Evolutionary conservation across 2,329 filamentous ascomycete species (phyloP).

Genomic region (Zalaria sp.): DNA sequence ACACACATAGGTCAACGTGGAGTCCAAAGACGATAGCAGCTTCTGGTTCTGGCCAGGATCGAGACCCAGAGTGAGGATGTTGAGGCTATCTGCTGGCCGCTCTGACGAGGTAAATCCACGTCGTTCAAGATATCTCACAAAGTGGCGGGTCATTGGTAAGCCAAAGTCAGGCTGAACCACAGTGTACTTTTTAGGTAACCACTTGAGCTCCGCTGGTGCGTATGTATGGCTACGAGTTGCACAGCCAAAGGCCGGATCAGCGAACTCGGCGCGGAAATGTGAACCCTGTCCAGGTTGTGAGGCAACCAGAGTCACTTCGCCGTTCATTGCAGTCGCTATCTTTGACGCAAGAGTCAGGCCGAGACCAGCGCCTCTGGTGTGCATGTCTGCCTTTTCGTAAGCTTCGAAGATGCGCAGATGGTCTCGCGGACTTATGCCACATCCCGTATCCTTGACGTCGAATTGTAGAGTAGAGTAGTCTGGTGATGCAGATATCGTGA

Average conservation of each 20-base stretch:
- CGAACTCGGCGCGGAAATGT: conserved; percentile 24
- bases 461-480: conserved; percentile 19
- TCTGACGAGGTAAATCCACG: conserved; percentile 6
- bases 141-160: conserved; percentile 5
- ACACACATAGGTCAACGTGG: conserved; percentile 15
- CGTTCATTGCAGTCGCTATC: conserved; percentile 26
- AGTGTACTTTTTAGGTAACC: conserved; percentile 2
- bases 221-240: conserved; percentile 1
- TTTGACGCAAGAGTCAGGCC: conserved; percentile 29
- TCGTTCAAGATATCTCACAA: conserved; percentile 8
- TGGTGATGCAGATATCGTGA: conserved; percentile 17
- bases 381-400: conserved; percentile 26
- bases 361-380: conserved; percentile 26
- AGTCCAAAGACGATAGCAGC: background rate
- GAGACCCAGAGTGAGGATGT: conserved; percentile 14
- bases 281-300: conserved; percentile 24
- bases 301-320: conserved; percentile 22
- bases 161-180: conserved; percentile 2
- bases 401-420: conserved; percentile 27
- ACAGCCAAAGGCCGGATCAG: conserved; percentile 13
- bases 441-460: conserved; percentile 30
- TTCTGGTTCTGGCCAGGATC: conserved; percentile 11
- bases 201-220: background rate
- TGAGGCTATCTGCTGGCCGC: conserved; percentile 7
- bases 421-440: conserved; percentile 22